phyloP scores from a whole-genome alignment of 2,329 filamentous ascomycete genomes.

The Dactylonectria macrodidyma region DNA sequence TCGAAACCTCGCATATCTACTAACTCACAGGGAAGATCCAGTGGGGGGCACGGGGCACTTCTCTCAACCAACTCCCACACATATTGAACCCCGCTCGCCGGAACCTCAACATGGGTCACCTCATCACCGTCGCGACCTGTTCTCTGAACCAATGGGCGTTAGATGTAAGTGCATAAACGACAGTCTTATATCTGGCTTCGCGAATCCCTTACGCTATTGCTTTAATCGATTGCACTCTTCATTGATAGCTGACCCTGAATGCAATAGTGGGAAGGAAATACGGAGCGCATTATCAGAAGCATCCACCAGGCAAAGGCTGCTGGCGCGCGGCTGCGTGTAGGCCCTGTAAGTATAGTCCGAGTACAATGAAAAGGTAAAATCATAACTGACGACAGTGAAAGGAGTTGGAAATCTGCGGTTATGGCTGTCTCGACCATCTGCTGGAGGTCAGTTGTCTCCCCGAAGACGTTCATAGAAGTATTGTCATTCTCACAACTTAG shows the following conservation, averaged over 20 bases:
- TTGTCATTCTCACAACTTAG: slow-evolving; percentile 74
- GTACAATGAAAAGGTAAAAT: not conserved
- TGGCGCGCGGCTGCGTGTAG: slow-evolving; percentile 74
- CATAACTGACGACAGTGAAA: not conserved
- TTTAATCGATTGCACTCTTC: not conserved
- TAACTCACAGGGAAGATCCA: not conserved
- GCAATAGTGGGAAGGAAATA: slow-evolving; percentile 66
- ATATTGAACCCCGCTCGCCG: not conserved
- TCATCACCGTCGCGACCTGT: slow-evolving; percentile 53
- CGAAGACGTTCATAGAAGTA: not conserved
- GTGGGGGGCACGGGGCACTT: not conserved
- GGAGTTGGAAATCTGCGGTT: slow-evolving; percentile 59
- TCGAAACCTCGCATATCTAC: not conserved
- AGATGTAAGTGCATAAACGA: slow-evolving; percentile 21
- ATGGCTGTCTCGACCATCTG: slow-evolving; percentile 32
- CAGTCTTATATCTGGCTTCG: not conserved
- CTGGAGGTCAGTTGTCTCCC: slow-evolving; percentile 44
- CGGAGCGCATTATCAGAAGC: slow-evolving; percentile 73
- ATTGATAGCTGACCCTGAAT: not conserved
- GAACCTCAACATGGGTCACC: slow-evolving; percentile 32
- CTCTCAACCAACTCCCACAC: not conserved
- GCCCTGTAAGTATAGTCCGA: slow-evolving; percentile 58
- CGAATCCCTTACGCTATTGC: not conserved
- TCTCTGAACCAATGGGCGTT: slow-evolving; percentile 57
- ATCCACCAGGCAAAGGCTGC: slow-evolving; percentile 72